These are phyloP conservation scores for Pelargonium myrrhifolium DNA, from an alignment of 441 rosid species.

Conservation along the genomic window DNA sequence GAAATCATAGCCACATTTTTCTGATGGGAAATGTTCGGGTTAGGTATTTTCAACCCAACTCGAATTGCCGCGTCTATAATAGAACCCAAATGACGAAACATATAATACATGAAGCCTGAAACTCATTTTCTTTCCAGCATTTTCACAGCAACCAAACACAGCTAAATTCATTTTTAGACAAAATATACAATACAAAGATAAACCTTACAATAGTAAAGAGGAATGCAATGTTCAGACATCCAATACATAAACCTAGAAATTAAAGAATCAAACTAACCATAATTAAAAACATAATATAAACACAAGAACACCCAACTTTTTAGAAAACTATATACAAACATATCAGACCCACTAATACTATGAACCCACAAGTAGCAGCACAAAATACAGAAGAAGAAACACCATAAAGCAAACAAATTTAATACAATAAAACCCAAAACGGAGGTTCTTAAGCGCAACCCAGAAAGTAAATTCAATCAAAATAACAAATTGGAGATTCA, in stretches of 20 bases:
- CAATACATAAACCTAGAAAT: too few species aligned
- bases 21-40: too few species aligned
- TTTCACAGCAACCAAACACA: conserved; percentile 2
- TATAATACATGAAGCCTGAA: background rate
- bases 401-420: background rate
- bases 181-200: too few species aligned
- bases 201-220: too few species aligned
- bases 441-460: background rate
- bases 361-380: background rate
- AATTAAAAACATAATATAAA: too few species aligned
- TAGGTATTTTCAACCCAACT: too few species aligned
- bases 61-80: too few species aligned
- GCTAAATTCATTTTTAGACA: background rate
- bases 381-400: background rate
- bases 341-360: background rate
- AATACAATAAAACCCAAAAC: background rate
- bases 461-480: background rate
- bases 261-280: too few species aligned
- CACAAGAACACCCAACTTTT: background rate
- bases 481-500: background rate
- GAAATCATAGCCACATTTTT: too few species aligned
- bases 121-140: background rate
- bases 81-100: background rate
- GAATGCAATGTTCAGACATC: too few species aligned
- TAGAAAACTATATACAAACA: background rate